These are phyloP conservation scores for Tuber indicum DNA, from an alignment of 495 filamentous ascomycete species.

Conservation along the genomic window DNA sequence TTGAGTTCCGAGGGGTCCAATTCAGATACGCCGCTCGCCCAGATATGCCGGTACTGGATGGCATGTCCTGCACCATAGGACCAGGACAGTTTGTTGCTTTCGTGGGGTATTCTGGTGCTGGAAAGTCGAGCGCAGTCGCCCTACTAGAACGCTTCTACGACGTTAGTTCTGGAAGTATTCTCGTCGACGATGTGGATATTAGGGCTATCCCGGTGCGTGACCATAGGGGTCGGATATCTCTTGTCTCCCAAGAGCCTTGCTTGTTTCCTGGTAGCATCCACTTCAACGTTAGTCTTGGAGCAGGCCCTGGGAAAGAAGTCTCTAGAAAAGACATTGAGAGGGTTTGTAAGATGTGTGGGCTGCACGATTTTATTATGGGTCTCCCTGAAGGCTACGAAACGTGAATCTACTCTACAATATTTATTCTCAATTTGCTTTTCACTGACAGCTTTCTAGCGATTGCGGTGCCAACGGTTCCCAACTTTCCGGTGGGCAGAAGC, in stretches of 20 bases:
- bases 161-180: conserved; percentile 47
- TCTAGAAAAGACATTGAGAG: conserved; percentile 45
- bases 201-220: conserved; percentile 43
- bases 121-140: conserved; percentile 51
- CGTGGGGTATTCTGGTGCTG: conserved; percentile 56
- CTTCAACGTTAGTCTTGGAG: conserved; percentile 50
- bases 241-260: conserved; percentile 50
- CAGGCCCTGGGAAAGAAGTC: conserved; percentile 28
- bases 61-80: conserved; percentile 45
- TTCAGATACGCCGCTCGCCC: conserved; percentile 52
- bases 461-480: conserved; percentile 52
- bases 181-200: conserved; percentile 51
- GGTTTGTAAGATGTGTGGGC: conserved; percentile 43
- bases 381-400: conserved; percentile 47
- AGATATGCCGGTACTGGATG: conserved; percentile 44
- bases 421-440: conserved; percentile 34
- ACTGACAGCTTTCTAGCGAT: conserved; percentile 47
- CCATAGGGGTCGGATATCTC: conserved; percentile 44
- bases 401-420: conserved; percentile 6
- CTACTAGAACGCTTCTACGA: conserved; percentile 51
- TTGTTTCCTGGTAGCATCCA: conserved; percentile 49
- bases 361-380: conserved; percentile 44
- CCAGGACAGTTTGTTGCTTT: conserved; percentile 52
- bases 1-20: conserved; percentile 45
- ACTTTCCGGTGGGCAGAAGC: conserved; percentile 60